A percentile compares a stretch with the other conserved stretches of the same genome.
These are phyloP conservation scores for Sporothrix humicola DNA, from an alignment of 2,329 filamentous ascomycete genomes.

Conservation along the genomic window DNA sequence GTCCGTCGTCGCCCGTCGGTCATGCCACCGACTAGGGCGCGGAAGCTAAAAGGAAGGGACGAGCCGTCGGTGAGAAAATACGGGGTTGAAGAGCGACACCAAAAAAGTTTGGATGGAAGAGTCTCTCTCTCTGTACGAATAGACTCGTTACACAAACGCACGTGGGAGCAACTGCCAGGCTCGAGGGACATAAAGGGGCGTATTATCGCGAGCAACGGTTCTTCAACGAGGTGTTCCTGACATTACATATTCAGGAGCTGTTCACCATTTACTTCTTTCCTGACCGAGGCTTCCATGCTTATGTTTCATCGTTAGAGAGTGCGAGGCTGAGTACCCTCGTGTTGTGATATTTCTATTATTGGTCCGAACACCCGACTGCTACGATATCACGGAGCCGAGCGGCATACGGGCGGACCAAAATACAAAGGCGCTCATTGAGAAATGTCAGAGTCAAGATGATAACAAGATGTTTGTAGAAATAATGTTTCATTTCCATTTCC, in stretches of 20 bases:
- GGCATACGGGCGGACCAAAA: too few relatives aligned
- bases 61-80: constrained; percentile 25
- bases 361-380: background rate
- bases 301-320: background rate
- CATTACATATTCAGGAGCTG: background rate
- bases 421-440: background rate
- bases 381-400: background rate
- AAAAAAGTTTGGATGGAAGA: background rate
- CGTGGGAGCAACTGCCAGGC: background rate
- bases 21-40: background rate
- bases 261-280: background rate
- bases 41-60: constrained; percentile 9
- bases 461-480: constrained; percentile 3
- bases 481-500: constrained; percentile 10
- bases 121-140: background rate
- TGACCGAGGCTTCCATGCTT: background rate
- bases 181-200: background rate
- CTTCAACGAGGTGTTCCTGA: background rate
- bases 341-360: background rate
- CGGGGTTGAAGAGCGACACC: background rate
- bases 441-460: background rate
- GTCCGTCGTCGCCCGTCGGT: background rate
- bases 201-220: background rate
- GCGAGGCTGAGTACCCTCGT: background rate
- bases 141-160: constrained; percentile 22